phyloP scores from a whole-genome alignment of 129 eudicot genomes.

The Ambrosia trifida region DNA sequence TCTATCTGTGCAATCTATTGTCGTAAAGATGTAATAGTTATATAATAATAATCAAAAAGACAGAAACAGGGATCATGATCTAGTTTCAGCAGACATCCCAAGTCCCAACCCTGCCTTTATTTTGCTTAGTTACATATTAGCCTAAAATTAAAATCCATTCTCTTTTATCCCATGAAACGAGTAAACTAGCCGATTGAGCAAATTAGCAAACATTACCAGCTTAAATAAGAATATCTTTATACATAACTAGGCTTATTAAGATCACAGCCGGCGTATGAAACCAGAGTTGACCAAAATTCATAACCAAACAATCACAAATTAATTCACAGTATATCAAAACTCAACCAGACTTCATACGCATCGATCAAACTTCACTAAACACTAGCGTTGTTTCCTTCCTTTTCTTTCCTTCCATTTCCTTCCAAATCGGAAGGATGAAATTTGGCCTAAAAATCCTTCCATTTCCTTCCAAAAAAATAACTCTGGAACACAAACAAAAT shows the following conservation, averaged over 20 bases:
- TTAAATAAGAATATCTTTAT: background rate
- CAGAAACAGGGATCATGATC: background rate
- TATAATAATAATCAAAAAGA: background rate
- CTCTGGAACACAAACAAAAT: no score
- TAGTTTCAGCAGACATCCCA: background rate
- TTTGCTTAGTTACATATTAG: constrained; percentile 2
- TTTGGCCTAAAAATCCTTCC: no score
- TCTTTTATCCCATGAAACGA: constrained; percentile 5
- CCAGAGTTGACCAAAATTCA: background rate
- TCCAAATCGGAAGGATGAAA: no score
- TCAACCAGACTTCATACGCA: background rate
- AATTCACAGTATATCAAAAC: background rate
- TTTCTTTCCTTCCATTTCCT: no score
- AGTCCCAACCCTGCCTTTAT: background rate
- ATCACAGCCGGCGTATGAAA: background rate
- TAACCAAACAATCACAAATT: constrained; percentile 3
- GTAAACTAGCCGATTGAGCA: no score
- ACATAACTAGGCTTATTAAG: background rate
- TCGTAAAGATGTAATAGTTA: background rate
- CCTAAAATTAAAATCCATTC: background rate
- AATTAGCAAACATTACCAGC: background rate
- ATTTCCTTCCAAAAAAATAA: no score
- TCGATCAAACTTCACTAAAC: background rate
- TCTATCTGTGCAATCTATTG: background rate
- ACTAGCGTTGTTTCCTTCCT: background rate